phyloP scores from a whole-genome alignment of 1,284 basidiomycete species.

The Meira miltonrushii region DNA sequence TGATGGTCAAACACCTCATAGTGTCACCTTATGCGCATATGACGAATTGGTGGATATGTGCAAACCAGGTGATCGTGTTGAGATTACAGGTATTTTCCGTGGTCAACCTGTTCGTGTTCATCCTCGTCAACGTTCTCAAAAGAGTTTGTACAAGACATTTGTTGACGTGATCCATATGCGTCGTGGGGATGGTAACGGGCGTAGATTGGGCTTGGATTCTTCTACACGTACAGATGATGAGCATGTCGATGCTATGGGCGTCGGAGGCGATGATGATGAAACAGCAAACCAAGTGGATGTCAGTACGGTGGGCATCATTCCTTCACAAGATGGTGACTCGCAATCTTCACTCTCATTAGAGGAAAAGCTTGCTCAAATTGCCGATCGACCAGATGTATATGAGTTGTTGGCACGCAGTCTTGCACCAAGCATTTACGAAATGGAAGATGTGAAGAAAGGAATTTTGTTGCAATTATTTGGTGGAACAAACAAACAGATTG shows the following conservation, averaged over 20 bases:
- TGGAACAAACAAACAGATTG: conserved; percentile 92
- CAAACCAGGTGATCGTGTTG: conserved; percentile 89
- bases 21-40: conserved; percentile 89
- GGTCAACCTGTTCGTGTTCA: conserved; percentile 90
- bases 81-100: conserved; percentile 89
- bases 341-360: conserved; percentile 56
- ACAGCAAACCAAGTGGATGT: conserved; percentile 31
- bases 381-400: conserved; percentile 74
- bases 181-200: conserved; percentile 60
- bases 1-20: conserved; percentile 96
- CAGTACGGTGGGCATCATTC: neutral
- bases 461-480: conserved; percentile 93
- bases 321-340: neutral
- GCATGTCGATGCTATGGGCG: conserved; percentile 65
- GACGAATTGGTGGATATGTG: conserved; percentile 92
- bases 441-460: conserved; percentile 98
- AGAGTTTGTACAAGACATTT: conserved; percentile 94
- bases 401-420: conserved; percentile 77
- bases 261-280: conserved; percentile 65
- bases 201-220: conserved; percentile 71
- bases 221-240: conserved; percentile 62
- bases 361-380: conserved; percentile 65
- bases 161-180: conserved; percentile 90
- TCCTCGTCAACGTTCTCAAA: conserved; percentile 81
- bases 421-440: conserved; percentile 92